Evolutionary conservation across 2,329 filamentous ascomycete species (phyloP).

Genomic region (Colletotrichum plurivorum): DNA sequence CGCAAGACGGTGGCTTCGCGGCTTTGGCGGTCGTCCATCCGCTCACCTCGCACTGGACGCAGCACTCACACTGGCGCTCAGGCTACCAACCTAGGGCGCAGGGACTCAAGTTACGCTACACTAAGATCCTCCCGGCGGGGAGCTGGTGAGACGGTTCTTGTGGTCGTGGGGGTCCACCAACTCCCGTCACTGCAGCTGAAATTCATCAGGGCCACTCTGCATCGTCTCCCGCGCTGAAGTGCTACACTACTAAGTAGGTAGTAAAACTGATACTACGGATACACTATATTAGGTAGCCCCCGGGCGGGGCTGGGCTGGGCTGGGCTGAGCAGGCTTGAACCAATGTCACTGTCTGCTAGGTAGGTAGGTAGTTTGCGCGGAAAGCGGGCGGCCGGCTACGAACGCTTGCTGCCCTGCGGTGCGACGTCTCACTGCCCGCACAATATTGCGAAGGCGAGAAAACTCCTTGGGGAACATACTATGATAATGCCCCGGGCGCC

Average conservation of each 20-base stretch:
- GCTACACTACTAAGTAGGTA: conserved; percentile 9
- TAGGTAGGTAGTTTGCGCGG: background rate
- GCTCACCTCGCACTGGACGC: background rate
- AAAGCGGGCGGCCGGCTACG: conserved; percentile 28
- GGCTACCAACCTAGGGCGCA: background rate
- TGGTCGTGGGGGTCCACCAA: conserved; percentile 23
- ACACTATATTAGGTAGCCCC: too few relatives aligned
- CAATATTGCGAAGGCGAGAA: background rate
- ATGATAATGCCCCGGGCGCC: background rate
- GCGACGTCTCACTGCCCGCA: conserved; percentile 20
- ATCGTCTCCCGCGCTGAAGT: background rate
- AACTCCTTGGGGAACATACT: conserved; percentile 3
- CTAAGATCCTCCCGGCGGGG: conserved; percentile 7
- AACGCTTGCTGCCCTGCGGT: conserved; percentile 25
- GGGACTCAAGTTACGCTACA: too few relatives aligned
- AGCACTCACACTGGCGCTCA: conserved; percentile 3
- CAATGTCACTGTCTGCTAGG: conserved; percentile 16
- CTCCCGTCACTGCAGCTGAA: conserved; percentile 24
- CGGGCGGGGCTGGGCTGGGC: background rate
- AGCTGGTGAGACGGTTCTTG: conserved; percentile 19
- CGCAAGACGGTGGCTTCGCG: conserved; percentile 25
- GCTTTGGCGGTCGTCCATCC: conserved; percentile 19
- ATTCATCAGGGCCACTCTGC: conserved; percentile 17
- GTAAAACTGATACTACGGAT: too few relatives aligned
- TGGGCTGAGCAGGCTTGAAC: conserved; percentile 16